phyloP scores from a whole-genome alignment of 805 yeast genomes.

The Nakazawaea molendinolei region DNA sequence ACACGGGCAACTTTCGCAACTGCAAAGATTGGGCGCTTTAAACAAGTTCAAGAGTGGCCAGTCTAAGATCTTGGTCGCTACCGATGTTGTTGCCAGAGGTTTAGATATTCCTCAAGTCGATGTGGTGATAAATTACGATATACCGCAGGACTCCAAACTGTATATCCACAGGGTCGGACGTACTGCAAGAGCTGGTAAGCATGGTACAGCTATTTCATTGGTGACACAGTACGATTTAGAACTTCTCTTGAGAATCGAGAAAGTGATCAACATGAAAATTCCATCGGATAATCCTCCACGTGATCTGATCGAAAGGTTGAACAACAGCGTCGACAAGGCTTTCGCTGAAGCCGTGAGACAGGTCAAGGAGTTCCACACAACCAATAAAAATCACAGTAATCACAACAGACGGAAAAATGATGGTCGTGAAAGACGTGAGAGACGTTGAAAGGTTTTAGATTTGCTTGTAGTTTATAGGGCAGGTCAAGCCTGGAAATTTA shows the following conservation, averaged over 20 bases:
- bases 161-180: slow-evolving; percentile 97
- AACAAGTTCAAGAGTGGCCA: slow-evolving; percentile 74
- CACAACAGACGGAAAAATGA: slow-evolving; percentile 7
- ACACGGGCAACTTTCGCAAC: slow-evolving; percentile 86
- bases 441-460: too few relatives aligned
- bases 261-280: slow-evolving; percentile 73
- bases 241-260: slow-evolving; percentile 80
- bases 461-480: too few relatives aligned
- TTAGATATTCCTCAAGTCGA: slow-evolving; percentile 92
- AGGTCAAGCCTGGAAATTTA: too few relatives aligned
- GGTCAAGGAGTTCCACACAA: slow-evolving; percentile 56
- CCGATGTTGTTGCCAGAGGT: slow-evolving; percentile 95
- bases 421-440: too few relatives aligned
- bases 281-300: slow-evolving; percentile 79
- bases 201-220: slow-evolving; percentile 80
- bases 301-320: slow-evolving; percentile 68
- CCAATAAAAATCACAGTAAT: slow-evolving; percentile 5
- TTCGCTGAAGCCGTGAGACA: slow-evolving; percentile 81
- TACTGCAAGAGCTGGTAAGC: slow-evolving; percentile 92
- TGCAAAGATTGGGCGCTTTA: slow-evolving; percentile 76
- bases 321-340: slow-evolving; percentile 87
- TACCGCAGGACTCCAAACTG: slow-evolving; percentile 95
- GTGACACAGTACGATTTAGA: slow-evolving; percentile 95
- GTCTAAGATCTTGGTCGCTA: slow-evolving; percentile 65
- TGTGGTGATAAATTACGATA: slow-evolving; percentile 83